Evolutionary conservation across 1,139 yeast species (phyloP), one percentile per base, ranked within the genome.

Genomic region (Schwanniomyces etchellsii): DNA sequence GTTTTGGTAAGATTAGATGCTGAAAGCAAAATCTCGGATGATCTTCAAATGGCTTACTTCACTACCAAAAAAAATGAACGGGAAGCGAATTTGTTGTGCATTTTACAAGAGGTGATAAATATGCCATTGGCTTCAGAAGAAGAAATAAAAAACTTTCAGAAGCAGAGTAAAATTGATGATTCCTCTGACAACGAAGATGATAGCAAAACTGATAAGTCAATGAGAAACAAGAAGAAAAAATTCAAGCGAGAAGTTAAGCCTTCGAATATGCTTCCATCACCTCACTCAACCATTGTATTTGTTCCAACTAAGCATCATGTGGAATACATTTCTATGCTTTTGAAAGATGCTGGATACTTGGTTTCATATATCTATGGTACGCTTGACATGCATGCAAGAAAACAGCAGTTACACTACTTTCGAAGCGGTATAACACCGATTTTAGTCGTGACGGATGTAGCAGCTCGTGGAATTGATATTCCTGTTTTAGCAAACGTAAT

Each of bases 401-500:
- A 81, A 40, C 81, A 83, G 47, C 98, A 93, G 52, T 66, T 93
- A 30, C 74, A 81, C 50, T 80, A 86, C 46, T 93, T 93, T 57
- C 68, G 95, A 47, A 65, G 79, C 1, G 98, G 97, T 1, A 64
- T 83, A 32, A 79, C 96, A 3, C 76, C 84, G 23, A 56, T 91
- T 12, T 58, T 91, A 54, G 96, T 91, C 5, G 98, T 93, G 34
- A 91, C 99, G 2, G 99, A 91, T 64, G 97, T 91, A 40, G 98
- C 98, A 17, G 98, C 98, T 4, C 83, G 98, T 68, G 99, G 99
- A 80, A 89, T 91, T 42, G 99, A 93, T 76, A 86, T 91, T 43
- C 99, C 99, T 0, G 79, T 91, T 37, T 72, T 91, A 51, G 96
- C 97, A 10, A 89, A 91, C 49, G 98, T 91, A 31, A 71, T 91